Evolutionary conservation across 2,329 filamentous ascomycete species (phyloP), one percentile per base, ranked within the genome.

Genomic region (Trichoderma koningii): DNA sequence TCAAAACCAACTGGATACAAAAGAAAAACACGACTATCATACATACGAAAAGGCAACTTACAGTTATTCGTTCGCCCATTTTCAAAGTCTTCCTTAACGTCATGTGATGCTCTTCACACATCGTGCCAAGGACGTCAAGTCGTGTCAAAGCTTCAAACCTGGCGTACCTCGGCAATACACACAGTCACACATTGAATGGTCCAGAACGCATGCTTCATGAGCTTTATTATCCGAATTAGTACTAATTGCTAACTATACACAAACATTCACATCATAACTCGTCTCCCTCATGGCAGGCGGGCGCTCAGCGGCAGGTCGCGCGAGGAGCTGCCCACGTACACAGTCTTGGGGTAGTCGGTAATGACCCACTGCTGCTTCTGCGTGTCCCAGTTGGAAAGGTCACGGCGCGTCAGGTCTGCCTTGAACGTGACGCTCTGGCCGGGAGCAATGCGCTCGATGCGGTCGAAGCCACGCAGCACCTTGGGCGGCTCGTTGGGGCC

Each of bases 361-460:
- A 87, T 71, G 52, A 92, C 85, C 93, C 94, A 98, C 80, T 97
- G 89, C 82, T 97, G 93, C n/a, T 79, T 75, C 1, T 73, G 82
- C 0, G 85, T 80, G 70, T 97, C 91, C 93, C 94, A 97, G 79
- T 93, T 95, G 74, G 89, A 92, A 64, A 97, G 70, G 73, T 97
- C 94, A 64, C 92, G 87, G 45, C 93, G 85, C 6, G 88, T 93
- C 63, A 97, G 77, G 17, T 87, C 83, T 0, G 86, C 87, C 0
- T 76, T 81, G 80, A 95, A 96, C 2, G 82, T 85, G 3, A 80
- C 82, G 59, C 83, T 86, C 76, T 86, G 76, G n/a, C 91, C 92
- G 0, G 91, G 84, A 4, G 84, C 81, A 68, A 97, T 87, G 56
- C 81, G 83, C 67, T 78, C 75, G 66, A 97, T 76, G 53, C 92